These are phyloP conservation scores for Stevia rebaudiana DNA, from an alignment of 140 eudicot species.

Conservation along the genomic window DNA sequence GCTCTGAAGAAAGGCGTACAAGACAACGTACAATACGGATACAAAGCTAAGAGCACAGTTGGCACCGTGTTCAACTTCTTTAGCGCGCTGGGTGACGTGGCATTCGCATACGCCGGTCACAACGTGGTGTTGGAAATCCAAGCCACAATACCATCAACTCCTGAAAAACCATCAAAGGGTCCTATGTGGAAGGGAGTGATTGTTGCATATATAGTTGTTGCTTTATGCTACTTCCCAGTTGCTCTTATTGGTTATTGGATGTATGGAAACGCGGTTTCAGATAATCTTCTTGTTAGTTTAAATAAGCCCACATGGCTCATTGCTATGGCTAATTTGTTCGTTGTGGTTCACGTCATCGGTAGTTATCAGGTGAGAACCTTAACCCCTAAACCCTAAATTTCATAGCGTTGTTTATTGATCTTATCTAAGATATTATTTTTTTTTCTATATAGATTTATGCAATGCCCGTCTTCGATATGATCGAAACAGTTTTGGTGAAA, in stretches of 20 bases:
- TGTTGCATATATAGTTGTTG: slow-evolving; percentile 51
- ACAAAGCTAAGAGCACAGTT: slow-evolving; percentile 25
- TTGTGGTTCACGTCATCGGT: slow-evolving; percentile 51
- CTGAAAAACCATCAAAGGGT: slow-evolving; percentile 55
- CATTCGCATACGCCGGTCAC: slow-evolving; percentile 90
- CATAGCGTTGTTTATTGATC: background rate
- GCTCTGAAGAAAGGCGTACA: slow-evolving; percentile 48
- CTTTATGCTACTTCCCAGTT: slow-evolving; percentile 57
- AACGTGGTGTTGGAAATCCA: slow-evolving; percentile 78
- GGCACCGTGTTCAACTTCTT: slow-evolving; percentile 60
- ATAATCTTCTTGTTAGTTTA: slow-evolving; percentile 36
- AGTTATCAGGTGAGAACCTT: slow-evolving; percentile 43
- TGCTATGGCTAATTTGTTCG: slow-evolving; percentile 52
- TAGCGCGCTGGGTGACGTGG: slow-evolving; percentile 68
- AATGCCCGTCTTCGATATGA: slow-evolving; percentile 83
- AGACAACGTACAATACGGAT: slow-evolving; percentile 46
- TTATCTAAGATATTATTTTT: slow-evolving; percentile 13
- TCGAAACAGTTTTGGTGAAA: slow-evolving; percentile 67
- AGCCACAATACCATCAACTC: slow-evolving; percentile 60
- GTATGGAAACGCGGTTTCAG: slow-evolving; percentile 35
- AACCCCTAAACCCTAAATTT: background rate
- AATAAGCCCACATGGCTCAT: slow-evolving; percentile 41
- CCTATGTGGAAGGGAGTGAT: slow-evolving; percentile 60
- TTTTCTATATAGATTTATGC: slow-evolving; percentile 49
- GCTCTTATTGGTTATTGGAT: slow-evolving; percentile 45